Evolutionary conservation across 768 basidiomycete species (phyloP).

Genomic region (Suillus tomentosus): DNA sequence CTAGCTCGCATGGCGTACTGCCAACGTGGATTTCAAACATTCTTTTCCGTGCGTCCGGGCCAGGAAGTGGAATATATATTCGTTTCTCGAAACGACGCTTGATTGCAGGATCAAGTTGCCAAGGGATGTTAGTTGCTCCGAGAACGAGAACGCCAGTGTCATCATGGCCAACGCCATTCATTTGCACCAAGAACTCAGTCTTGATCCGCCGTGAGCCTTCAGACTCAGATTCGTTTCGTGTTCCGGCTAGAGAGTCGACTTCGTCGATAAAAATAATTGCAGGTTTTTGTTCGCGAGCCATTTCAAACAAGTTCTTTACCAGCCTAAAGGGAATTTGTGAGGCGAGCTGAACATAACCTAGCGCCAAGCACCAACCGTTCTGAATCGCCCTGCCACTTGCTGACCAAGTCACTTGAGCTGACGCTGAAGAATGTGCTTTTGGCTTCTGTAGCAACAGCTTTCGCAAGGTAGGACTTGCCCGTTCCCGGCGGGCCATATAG

Average conservation of each 20-base stretch:
- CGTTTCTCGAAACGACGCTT: conserved; percentile 99
- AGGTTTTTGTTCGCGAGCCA: conserved; percentile 95
- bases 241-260: conserved; percentile 94
- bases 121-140: conserved; percentile 98
- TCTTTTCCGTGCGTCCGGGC: conserved; percentile 83
- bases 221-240: conserved; percentile 94
- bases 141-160: conserved; percentile 95
- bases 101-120: conserved; percentile 97
- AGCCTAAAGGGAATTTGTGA: conserved; percentile 49
- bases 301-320: conserved; percentile 93
- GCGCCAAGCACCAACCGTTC: conserved; percentile 65
- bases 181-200: conserved; percentile 96
- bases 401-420: conserved; percentile 92
- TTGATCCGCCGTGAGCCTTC: conserved; percentile 97
- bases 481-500: conserved; percentile 98
- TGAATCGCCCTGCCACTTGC: conserved; percentile 99
- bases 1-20: conserved; percentile 83
- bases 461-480: conserved; percentile 95
- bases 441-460: conserved; percentile 98
- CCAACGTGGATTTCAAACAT: conserved; percentile 99
- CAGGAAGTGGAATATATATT: conserved; percentile 97
- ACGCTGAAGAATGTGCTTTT: conserved; percentile 99
- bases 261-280: conserved; percentile 99
- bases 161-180: conserved; percentile 98
- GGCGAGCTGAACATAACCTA: not conserved